Evolutionary conservation across 192 early-diverging fungal genomes (phyloP).

Genomic region (Geranomyces variabilis): DNA sequence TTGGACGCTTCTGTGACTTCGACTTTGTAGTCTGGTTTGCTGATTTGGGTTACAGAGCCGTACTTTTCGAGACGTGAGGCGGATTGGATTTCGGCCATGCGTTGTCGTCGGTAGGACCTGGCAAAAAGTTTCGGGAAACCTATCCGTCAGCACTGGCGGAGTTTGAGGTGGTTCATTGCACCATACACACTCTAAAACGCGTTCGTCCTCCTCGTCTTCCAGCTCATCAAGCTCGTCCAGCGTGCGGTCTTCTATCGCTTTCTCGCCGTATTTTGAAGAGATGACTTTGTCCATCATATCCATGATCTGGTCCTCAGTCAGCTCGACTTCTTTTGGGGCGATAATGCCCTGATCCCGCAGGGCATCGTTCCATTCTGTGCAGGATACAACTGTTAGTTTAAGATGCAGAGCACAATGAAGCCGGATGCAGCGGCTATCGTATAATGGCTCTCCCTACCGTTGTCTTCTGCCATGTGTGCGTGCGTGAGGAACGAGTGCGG

Average conservation of each 20-base stretch:
- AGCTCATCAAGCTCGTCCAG: constrained; percentile 78
- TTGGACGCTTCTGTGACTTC: constrained; percentile 92
- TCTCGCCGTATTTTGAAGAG: constrained; percentile 60
- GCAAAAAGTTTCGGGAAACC: constrained; percentile 12
- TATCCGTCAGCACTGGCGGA: constrained; percentile 1
- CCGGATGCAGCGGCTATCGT: not conserved
- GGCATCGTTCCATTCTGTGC: constrained; percentile 85
- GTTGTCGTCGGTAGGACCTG: constrained; percentile 54
- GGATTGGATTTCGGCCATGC: constrained; percentile 84
- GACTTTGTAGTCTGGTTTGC: constrained; percentile 86
- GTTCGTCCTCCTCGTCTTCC: constrained; percentile 91
- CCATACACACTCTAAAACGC: constrained; percentile 77
- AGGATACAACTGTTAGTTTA: not conserved
- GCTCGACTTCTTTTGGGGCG: constrained; percentile 70
- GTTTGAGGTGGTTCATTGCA: constrained; percentile 40
- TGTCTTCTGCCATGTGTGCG: constrained; percentile 5
- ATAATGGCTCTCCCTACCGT: not conserved
- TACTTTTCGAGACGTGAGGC: constrained; percentile 74
- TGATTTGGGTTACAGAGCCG: constrained; percentile 84
- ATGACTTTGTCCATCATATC: constrained; percentile 77
- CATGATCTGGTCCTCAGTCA: constrained; percentile 74
- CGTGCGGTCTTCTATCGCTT: constrained; percentile 60
- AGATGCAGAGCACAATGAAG: not conserved
- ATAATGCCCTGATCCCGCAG: constrained; percentile 90
- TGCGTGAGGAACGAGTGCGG: too few relatives aligned